phyloP scores from a whole-genome alignment of 306 rosid genomes.

The Phaseolus lunatus region DNA sequence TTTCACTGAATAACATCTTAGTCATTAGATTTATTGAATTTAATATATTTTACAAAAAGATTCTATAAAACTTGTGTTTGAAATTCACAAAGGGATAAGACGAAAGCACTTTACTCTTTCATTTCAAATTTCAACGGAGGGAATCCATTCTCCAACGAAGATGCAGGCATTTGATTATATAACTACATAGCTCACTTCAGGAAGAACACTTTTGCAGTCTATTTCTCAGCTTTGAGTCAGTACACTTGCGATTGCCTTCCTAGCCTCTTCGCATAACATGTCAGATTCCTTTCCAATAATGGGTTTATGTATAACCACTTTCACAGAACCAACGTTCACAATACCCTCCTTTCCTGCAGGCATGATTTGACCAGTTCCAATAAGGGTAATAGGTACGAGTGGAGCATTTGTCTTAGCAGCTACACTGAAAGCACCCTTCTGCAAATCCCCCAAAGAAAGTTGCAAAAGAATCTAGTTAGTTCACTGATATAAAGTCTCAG shows the following conservation, averaged over 20 bases:
- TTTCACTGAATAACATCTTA: background rate
- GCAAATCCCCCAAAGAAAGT: constrained; percentile 48
- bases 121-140: background rate
- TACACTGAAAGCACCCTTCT: constrained; percentile 98
- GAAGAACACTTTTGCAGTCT: constrained; percentile 21
- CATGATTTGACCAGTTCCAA: constrained; percentile 94
- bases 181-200: constrained; percentile 40
- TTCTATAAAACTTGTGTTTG: background rate
- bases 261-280: constrained; percentile 71
- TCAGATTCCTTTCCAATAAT: constrained; percentile 67
- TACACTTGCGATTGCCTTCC: constrained; percentile 64
- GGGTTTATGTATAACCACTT: constrained; percentile 83
- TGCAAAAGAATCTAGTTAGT: constrained; percentile 22
- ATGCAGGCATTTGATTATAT: constrained; percentile 20
- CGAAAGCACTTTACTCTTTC: background rate
- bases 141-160: background rate
- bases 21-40: background rate
- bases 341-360: constrained; percentile 85
- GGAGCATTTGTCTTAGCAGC: constrained; percentile 81
- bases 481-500: constrained; percentile 26
- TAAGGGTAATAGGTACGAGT: constrained; percentile 85
- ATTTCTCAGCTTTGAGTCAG: constrained; percentile 61
- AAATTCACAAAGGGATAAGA: background rate
- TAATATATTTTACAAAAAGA: no score
- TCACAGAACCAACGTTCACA: constrained; percentile 72